Base-by-base conservation (phyloP, 2,329 filamentous ascomycete species). In the Pseudonectria foliicola region DNA sequence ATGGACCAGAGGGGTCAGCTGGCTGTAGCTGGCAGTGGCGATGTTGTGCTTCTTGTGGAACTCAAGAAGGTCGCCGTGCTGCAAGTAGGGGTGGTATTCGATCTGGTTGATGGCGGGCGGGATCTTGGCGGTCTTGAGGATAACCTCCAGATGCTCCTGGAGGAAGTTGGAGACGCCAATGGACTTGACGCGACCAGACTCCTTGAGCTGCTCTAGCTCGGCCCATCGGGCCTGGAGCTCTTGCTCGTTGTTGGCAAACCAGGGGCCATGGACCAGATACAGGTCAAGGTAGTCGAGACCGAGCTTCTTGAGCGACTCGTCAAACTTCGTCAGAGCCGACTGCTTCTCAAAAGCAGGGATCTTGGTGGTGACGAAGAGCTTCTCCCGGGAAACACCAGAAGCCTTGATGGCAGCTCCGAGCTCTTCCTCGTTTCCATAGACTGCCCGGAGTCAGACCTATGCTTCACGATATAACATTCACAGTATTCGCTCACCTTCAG, bases 111-210 rank as follows among this genome's bases (percentile, higher is more conserved):
- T 73, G 6, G 75, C 78, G 1, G 85, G 85, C 3, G 66, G 55
- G 40, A 82, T 56, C 47, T 70, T 73, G 33, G 79, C 78, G 5
- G 77, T 75, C 54, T 70, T 56, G 3, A 81, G 62, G 27, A 80
- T 54, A 3, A 62, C 52, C 54, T 80, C 71, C 13, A 82, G 59
- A 45, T 82, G 64, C 28, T 62, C 53, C 47, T 69, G 62, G 23
- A 74, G 51, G 53, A 83, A 90, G 64, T 90, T 92, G 51, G 80
- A 85, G 11, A 92, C 79, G 33, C 85, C 85, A 47, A 92, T 87
- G 37, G 80, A 77, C 45, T 68, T 72, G 31, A 76, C 78, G 41
- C 74, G 74, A 43, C 82, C 82, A 2, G 74, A 72, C 29, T 73
- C 73, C 54, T 79, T 71, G 68, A 89, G 77, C 21, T 74, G 75